Conservation (phyloP, 2,329 filamentous ascomycete genomes). For the Neonectria coccinea region DNA sequence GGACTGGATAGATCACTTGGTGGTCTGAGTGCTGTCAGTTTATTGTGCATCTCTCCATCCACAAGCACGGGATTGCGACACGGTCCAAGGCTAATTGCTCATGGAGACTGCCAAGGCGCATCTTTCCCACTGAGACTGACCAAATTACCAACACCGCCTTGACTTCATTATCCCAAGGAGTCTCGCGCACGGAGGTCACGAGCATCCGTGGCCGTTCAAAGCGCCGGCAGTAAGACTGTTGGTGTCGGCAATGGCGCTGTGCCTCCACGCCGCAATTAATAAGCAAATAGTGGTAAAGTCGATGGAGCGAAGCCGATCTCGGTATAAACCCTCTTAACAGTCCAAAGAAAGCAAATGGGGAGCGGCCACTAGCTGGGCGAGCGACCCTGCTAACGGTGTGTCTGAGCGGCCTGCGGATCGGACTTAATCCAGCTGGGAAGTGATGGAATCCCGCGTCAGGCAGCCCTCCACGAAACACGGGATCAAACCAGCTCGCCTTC, state of each 20-base stretch:
- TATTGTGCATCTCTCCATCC: slow-evolving; percentile 1
- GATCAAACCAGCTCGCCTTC: slow-evolving; percentile 10
- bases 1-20: slow-evolving; percentile 4
- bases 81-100: not conserved
- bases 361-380: slow-evolving; percentile 18
- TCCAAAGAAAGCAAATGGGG: not conserved
- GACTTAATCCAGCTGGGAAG: slow-evolving; percentile 11
- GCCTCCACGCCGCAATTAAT: not conserved
- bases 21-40: slow-evolving; percentile 12
- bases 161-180: not conserved
- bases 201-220: not conserved
- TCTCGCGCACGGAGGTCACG: not conserved
- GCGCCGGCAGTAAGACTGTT: not conserved
- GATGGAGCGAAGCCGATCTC: slow-evolving; percentile 1
- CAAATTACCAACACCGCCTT: slow-evolving; percentile 13
- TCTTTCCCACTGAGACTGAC: not conserved
- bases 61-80: slow-evolving; percentile 1
- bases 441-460: not conserved
- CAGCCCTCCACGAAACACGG: slow-evolving; percentile 18
- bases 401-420: slow-evolving; percentile 27
- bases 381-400: not conserved
- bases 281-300: slow-evolving; percentile 1
- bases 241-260: slow-evolving; percentile 1
- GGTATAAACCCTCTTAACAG: not conserved
- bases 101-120: not conserved